phyloP scores from a whole-genome alignment of 805 yeast genomes.

The Starmerella sp. region DNA sequence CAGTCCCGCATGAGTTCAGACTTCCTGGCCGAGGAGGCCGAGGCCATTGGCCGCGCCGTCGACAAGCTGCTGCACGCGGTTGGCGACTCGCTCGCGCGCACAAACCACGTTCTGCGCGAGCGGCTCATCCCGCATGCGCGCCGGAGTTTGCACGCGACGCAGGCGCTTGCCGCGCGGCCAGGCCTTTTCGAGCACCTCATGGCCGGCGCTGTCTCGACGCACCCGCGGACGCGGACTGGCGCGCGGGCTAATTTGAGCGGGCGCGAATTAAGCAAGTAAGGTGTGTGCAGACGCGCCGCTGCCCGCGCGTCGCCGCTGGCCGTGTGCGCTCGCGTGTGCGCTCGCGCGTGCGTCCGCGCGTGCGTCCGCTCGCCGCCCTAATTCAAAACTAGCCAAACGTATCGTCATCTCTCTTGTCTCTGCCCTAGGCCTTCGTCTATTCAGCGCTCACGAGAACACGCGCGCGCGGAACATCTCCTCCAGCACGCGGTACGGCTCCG shows the following conservation, averaged over 20 bases:
- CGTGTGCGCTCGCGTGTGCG: too few relatives aligned
- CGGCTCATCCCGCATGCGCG: slow-evolving; percentile 5
- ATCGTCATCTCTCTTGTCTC: too few relatives aligned
- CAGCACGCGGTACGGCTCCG: slow-evolving; percentile 26
- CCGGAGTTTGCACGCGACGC: not conserved
- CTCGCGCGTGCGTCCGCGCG: too few relatives aligned
- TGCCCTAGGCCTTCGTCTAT: too few relatives aligned
- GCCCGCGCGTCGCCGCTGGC: too few relatives aligned
- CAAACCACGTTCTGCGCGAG: slow-evolving; percentile 3
- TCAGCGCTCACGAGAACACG: not conserved
- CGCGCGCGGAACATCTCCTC: slow-evolving; percentile 25
- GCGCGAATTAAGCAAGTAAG: too few relatives aligned
- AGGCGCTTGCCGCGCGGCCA: not conserved
- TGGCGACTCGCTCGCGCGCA: not conserved
- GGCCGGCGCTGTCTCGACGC: not conserved
- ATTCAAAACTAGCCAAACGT: too few relatives aligned
- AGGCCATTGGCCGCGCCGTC: not conserved
- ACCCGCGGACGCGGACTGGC: too few relatives aligned
- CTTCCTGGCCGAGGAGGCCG: not conserved
- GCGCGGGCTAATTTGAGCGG: too few relatives aligned
- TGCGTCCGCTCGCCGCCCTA: too few relatives aligned
- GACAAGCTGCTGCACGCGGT: slow-evolving; percentile 3
- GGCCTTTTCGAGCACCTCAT: not conserved
- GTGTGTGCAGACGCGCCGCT: too few relatives aligned
- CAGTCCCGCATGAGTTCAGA: not conserved